phyloP scores from a whole-genome alignment of 129 eudicot species.

The Lactuca sativa region DNA sequence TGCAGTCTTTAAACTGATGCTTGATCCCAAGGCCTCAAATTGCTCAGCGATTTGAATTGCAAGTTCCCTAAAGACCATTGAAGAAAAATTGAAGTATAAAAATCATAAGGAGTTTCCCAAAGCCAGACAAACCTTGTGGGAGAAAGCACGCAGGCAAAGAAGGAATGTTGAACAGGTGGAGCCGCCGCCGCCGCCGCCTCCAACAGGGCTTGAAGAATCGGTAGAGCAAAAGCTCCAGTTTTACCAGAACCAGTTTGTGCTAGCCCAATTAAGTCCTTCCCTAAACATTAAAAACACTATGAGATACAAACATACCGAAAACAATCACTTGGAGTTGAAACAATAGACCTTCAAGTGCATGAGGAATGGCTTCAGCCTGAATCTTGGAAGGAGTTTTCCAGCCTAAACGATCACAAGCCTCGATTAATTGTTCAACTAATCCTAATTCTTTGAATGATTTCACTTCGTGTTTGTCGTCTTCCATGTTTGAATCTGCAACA shows the following conservation, averaged over 20 bases:
- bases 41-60: constrained; percentile 94
- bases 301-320: no score
- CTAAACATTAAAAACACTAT: constrained; percentile 14
- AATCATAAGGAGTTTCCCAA: not conserved
- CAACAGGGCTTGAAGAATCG: constrained; percentile 55
- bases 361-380: constrained; percentile 65
- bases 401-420: constrained; percentile 63
- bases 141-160: constrained; percentile 82
- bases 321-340: not conserved
- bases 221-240: constrained; percentile 84
- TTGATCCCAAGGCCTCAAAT: constrained; percentile 81
- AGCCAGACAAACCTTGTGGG: constrained; percentile 57
- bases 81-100: not conserved
- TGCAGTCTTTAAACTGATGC: constrained; percentile 66
- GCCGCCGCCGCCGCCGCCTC: no score
- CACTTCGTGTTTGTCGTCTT: constrained; percentile 33
- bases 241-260: constrained; percentile 89
- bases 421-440: constrained; percentile 41
- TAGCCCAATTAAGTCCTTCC: constrained; percentile 76
- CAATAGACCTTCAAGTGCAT: constrained; percentile 51
- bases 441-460: constrained; percentile 57
- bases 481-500: constrained; percentile 30
- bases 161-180: constrained; percentile 42
- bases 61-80: constrained; percentile 51
- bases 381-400: constrained; percentile 71